Conservation (phyloP, 2,329 filamentous ascomycete species). For the Chalaropsis ovoidea region DNA sequence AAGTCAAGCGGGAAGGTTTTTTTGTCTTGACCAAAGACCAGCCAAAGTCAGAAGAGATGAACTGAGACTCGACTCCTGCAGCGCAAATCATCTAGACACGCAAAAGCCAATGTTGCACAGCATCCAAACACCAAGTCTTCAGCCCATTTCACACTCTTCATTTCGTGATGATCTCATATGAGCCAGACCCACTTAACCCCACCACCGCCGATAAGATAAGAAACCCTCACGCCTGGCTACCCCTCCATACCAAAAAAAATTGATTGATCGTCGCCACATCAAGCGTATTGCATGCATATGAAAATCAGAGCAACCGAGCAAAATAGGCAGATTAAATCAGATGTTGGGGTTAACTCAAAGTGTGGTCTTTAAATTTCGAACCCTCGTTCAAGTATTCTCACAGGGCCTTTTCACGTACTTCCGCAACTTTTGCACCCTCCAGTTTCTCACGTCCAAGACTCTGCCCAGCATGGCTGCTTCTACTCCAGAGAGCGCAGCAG, state of each 20-base stretch:
- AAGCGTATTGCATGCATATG: background rate
- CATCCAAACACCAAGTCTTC: background rate
- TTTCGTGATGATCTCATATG: slow-evolving; percentile 4
- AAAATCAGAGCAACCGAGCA: background rate
- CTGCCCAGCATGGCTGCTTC: slow-evolving; percentile 29
- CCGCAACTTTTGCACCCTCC: slow-evolving; percentile 12
- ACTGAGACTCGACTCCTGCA: too few species aligned
- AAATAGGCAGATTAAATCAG: slow-evolving; percentile 30
- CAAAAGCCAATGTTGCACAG: too few species aligned
- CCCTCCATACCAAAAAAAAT: slow-evolving; percentile 17
- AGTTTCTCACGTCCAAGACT: slow-evolving; percentile 30
- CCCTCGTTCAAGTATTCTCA: slow-evolving; percentile 18
- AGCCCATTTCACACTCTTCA: background rate
- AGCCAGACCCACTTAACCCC: background rate
- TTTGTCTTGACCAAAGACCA: too few species aligned
- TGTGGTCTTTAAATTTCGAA: slow-evolving; percentile 13
- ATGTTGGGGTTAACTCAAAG: slow-evolving; percentile 25
- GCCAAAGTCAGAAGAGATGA: too few species aligned
- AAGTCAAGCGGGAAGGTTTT: too few species aligned
- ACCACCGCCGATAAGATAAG: slow-evolving; percentile 19
- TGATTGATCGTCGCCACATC: background rate
- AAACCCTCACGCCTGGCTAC: background rate
- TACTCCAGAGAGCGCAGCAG: background rate
- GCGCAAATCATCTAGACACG: too few species aligned
- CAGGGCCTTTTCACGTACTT: slow-evolving; percentile 15